phyloP scores from a whole-genome alignment of 345 rosid genomes.

The Eucalyptus urophylla region DNA sequence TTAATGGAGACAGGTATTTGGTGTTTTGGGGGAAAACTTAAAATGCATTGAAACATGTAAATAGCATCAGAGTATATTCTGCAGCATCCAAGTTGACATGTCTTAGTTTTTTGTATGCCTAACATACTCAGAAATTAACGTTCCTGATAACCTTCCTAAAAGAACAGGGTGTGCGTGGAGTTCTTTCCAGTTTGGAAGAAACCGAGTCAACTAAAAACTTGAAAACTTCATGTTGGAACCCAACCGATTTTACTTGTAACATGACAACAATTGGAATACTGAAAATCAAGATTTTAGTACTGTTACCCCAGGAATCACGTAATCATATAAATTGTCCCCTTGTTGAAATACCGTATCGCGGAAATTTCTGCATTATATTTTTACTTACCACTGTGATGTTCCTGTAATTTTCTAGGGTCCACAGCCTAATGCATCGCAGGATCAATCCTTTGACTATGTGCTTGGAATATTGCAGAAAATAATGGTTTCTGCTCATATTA shows the following conservation, averaged over 20 bases:
- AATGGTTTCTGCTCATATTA: not conserved
- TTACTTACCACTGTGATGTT: not conserved
- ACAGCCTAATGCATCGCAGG: not conserved
- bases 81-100: not conserved
- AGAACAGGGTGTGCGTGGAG: not conserved
- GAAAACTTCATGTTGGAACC: not conserved
- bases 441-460: not conserved
- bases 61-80: not conserved
- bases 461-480: not conserved
- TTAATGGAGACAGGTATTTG: slow-evolving; percentile 69
- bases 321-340: not conserved
- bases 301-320: not conserved
- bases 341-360: not conserved
- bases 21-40: not conserved
- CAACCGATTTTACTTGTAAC: not conserved
- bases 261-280: not conserved
- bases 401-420: not conserved
- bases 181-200: not conserved
- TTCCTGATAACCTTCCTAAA: not conserved
- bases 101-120: not conserved
- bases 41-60: not conserved
- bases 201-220: not conserved
- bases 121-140: not conserved
- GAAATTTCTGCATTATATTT: not conserved
- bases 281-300: not conserved